A percentile compares a stretch with the other conserved stretches of the same genome.
Evolutionary conservation across 1,139 yeast genomes (phyloP).

Genomic region (Casaregolazyma suthepensis): DNA sequence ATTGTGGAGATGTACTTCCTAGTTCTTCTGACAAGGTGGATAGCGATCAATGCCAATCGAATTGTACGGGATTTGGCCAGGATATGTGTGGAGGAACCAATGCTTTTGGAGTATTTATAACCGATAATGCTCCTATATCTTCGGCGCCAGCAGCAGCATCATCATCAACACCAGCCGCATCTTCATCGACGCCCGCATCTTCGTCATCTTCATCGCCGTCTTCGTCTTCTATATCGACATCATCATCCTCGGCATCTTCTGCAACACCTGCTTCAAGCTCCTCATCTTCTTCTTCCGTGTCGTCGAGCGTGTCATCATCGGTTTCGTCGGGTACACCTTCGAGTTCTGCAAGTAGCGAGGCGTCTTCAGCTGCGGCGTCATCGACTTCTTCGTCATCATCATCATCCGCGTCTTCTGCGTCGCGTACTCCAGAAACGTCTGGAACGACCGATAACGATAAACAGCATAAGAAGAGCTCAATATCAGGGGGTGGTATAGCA

Average conservation of each 20-base stretch:
- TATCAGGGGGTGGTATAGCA: slow-evolving; percentile 30
- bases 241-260: slow-evolving; percentile 15
- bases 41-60: slow-evolving; percentile 37
- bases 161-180: slow-evolving; percentile 19
- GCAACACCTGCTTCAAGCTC: slow-evolving; percentile 12
- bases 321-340: slow-evolving; percentile 13
- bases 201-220: slow-evolving; percentile 22
- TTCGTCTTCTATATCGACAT: slow-evolving; percentile 20
- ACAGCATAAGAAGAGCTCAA: slow-evolving; percentile 27
- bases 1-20: slow-evolving; percentile 58
- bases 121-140: slow-evolving; percentile 18
- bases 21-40: slow-evolving; percentile 27
- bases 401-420: neutral
- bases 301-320: slow-evolving; percentile 10
- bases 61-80: slow-evolving; percentile 48
- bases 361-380: slow-evolving; percentile 18
- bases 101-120: slow-evolving; percentile 38
- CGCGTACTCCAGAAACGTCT: neutral
- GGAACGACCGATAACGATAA: neutral
- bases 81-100: slow-evolving; percentile 54
- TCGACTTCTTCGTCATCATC: slow-evolving; percentile 13
- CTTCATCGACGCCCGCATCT: slow-evolving; percentile 22
- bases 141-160: slow-evolving; percentile 18
- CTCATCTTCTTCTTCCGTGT: slow-evolving; percentile 10
- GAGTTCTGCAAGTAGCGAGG: slow-evolving; percentile 10